A percentile compares a stretch with the other conserved stretches of the same genome.
Evolutionary conservation across 441 rosid genomes (phyloP).

Genomic region (Adansonia madagascariensis): DNA sequence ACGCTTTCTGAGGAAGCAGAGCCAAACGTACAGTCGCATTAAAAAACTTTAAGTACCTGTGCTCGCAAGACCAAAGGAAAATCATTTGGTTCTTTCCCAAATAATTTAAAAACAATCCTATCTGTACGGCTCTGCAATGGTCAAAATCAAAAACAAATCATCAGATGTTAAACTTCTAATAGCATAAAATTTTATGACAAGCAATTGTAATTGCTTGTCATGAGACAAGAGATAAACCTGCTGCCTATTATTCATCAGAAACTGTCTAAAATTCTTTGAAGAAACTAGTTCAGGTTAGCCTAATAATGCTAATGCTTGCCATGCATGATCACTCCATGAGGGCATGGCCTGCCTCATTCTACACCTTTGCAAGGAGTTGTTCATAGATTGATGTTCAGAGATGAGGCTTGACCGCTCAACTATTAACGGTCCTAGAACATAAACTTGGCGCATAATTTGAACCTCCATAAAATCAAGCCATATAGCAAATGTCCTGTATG

Average conservation of each 20-base stretch:
- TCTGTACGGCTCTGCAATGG: conserved; percentile 82
- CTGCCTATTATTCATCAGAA: background rate
- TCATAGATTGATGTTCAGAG: background rate
- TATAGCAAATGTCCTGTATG: background rate
- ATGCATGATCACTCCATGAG: background rate
- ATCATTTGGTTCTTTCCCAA: conserved; percentile 93
- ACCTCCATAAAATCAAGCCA: background rate
- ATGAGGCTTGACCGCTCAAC: background rate
- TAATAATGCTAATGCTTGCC: background rate
- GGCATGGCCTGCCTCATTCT: background rate
- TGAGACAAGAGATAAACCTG: background rate
- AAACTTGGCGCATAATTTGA: conserved; percentile 9
- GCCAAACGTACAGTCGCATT: background rate
- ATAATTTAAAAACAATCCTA: conserved; percentile 84
- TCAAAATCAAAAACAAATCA: conserved; percentile 26
- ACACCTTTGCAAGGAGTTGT: background rate
- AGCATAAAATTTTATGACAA: background rate
- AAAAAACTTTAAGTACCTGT: conserved; percentile 56
- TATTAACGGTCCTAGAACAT: background rate
- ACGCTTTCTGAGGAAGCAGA: conserved; percentile 31
- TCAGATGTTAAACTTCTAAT: conserved; percentile 18
- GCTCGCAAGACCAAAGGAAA: conserved; percentile 79
- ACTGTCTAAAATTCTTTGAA: background rate
- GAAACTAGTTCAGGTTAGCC: background rate
- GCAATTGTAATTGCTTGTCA: background rate